Evolutionary conservation across 1,284 basidiomycete genomes (phyloP), one percentile per base, ranked within the genome.

Genomic region (Jaminaea rosea): DNA sequence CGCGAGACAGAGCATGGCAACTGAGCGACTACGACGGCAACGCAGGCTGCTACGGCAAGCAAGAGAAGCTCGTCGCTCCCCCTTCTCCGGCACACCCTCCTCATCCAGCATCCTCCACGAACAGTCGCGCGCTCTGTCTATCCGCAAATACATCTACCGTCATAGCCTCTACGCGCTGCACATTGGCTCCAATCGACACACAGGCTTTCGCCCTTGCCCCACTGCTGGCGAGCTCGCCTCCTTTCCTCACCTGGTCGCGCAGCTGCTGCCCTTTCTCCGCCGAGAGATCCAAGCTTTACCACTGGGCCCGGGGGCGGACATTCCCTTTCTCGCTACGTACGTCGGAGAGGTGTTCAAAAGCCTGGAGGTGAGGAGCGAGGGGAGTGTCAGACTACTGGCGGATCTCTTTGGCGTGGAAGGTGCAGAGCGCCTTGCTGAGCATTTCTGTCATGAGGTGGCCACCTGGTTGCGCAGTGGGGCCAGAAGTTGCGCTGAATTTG

Each of bases 251-350:
- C 17, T 62, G 15, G 63, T 63, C 42, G 51, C 52, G 10, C 53
- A 52, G 48, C 50, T 69, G 15, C 59, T 59, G 48, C 58, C 57
- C 42, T 75, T 74, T 49, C 44, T 69, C 5, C 49, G 69, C 1
- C 52, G 74, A 13, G 74, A 75, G 57, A 54, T 75, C 8, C 55
- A 53, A 28, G 58, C 69, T 0, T 73, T 70, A 46, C 60, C 65
- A 4, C 44, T 63, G 13, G 23, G 19, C 24, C 15, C 24, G 44
- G 4, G 4, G 24, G 44, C 44, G n/a, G 74, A 75, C 56, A 53
- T 63, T 29, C 54, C 65, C 11, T 75, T 74, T 47, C 48, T 74
- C 1, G 61, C 60, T 7, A 59, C 59, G 15, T 75, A 75, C 58
- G 46, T 67, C 27, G 26, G 63, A 36, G 57, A 56, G 21, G 59